Conservation (phyloP, 352 stramenopile species). For the Aphanomyces euteiches region DNA sequence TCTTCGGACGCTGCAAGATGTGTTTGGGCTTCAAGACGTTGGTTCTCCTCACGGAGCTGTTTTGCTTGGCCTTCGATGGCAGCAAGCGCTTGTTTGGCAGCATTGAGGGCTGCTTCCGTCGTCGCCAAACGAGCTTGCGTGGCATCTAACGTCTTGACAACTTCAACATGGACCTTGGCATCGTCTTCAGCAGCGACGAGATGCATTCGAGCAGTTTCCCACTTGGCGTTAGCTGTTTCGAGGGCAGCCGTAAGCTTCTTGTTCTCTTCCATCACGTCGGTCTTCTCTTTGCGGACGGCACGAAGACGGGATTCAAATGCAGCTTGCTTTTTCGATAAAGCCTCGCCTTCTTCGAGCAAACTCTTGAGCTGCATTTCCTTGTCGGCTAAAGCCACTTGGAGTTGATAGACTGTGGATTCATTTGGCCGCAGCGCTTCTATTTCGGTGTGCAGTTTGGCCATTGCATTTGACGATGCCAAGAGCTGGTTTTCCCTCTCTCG, state of each 20-base stretch:
- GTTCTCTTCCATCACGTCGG: slow-evolving; percentile 61
- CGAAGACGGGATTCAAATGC: slow-evolving; percentile 68
- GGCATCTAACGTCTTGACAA: slow-evolving; percentile 36
- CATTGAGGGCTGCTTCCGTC: slow-evolving; percentile 33
- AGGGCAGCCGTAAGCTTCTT: slow-evolving; percentile 36
- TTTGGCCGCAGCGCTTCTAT: slow-evolving; percentile 61
- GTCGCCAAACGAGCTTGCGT: slow-evolving; percentile 37
- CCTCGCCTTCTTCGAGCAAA: slow-evolving; percentile 68
- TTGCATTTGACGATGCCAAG: slow-evolving; percentile 53
- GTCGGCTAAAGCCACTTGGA: slow-evolving; percentile 62
- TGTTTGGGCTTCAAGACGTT: slow-evolving; percentile 41
- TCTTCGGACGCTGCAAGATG: slow-evolving; percentile 24
- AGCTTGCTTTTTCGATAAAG: slow-evolving; percentile 71
- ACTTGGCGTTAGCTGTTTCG: slow-evolving; percentile 41
- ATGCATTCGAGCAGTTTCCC: slow-evolving; percentile 46
- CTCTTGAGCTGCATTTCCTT: slow-evolving; percentile 71
- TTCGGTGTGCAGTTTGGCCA: slow-evolving; percentile 69
- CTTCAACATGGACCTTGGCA: slow-evolving; percentile 45
- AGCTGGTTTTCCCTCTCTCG: slow-evolving; percentile 59
- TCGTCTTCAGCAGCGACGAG: slow-evolving; percentile 47
- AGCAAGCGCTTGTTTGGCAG: slow-evolving; percentile 9
- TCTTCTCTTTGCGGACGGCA: slow-evolving; percentile 70
- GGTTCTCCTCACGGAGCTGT: slow-evolving; percentile 38
- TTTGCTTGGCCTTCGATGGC: slow-evolving; percentile 31
- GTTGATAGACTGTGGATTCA: slow-evolving; percentile 45